Base-by-base conservation (phyloP, 345 rosid genomes). In the Corymbia maculata region DNA sequence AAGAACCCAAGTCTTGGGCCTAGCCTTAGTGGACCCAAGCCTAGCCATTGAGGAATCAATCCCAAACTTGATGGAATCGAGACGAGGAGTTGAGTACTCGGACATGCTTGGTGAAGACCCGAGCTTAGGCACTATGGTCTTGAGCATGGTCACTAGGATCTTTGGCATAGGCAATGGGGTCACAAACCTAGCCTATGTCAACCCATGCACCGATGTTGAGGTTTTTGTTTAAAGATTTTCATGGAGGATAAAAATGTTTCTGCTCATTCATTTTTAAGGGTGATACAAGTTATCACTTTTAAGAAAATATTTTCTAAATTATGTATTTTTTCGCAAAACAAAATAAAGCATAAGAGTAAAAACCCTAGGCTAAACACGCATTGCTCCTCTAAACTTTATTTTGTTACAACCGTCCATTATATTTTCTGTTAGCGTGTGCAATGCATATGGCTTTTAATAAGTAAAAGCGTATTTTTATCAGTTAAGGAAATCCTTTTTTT, bases 11-110 rank as follows among this genome's bases (percentile, higher is more conserved):
- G 19, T 64, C 42, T 59, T 11, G 19, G 5, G 42, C 75, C 42
- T 2, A 64, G 17, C 42, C 19, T 64, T 7, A n/a, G 17, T 64
- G 75, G 36, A n/a, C 6, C 75, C 17, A 64, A 3, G 19, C 75
- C 75, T 19, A n/a, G 13, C 36, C 19, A 13, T 19, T 0, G 4
- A 64, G 19, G 36, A 64, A n/a, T 5, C 1, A 3, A 0, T 30
- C n/a, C 66, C 15, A 64, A 4, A 6, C 5, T 64, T 2, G 0
- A n/a, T 64, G 42, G 75, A n/a, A 30, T n/a, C 5, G 16, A 64
- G 36, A n/a, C 2, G 4, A 13, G 70, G 9, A 64, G 19, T 64
- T 2, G 4, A n/a, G 19, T 64, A 64, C 75, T 13, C 9, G 13
- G 0, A n/a, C 17, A n/a, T n/a, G 75, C 19, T 30, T 13, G 9